Conservation (phyloP, 2,329 filamentous ascomycete genomes). For the Penicillium aurantiogriseum region DNA sequence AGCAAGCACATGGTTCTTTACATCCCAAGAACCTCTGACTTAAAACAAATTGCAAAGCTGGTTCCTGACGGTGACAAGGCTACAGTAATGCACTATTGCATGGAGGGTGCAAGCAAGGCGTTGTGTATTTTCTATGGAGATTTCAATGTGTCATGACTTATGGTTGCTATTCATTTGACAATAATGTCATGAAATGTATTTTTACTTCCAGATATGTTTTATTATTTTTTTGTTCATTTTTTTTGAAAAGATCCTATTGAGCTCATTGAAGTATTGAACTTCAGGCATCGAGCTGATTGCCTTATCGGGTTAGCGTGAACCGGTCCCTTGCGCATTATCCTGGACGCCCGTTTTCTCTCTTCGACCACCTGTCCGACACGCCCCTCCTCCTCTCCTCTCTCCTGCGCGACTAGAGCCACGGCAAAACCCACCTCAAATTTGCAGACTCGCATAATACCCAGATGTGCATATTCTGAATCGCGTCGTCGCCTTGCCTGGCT, state of each 20-base stretch:
- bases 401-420: neutral
- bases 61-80: slow-evolving; percentile 55
- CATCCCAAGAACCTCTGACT: slow-evolving; percentile 78
- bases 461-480: slow-evolving; percentile 12
- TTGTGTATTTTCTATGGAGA: slow-evolving; percentile 60
- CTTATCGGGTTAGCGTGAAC: slow-evolving; percentile 27
- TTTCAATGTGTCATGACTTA: slow-evolving; percentile 42
- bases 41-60: slow-evolving; percentile 69
- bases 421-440: neutral
- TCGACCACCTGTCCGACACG: neutral
- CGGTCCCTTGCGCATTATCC: slow-evolving; percentile 8
- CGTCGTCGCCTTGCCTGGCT: slow-evolving; percentile 11
- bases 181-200: neutral
- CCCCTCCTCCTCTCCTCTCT: neutral
- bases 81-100: slow-evolving; percentile 84
- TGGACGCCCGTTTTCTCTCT: slow-evolving; percentile 8
- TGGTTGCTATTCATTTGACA: neutral
- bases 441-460: neutral
- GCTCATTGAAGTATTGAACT: neutral
- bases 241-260: neutral
- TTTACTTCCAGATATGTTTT: neutral
- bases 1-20: slow-evolving; percentile 67
- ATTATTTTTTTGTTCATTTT: neutral
- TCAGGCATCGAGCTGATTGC: slow-evolving; percentile 22
- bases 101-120: slow-evolving; percentile 82